Percentiles rank a stretch among this genome's conserved stretches.
Conservation (phyloP, 2,329 filamentous ascomycete species). For the Amesomyces nigricolor region DNA sequence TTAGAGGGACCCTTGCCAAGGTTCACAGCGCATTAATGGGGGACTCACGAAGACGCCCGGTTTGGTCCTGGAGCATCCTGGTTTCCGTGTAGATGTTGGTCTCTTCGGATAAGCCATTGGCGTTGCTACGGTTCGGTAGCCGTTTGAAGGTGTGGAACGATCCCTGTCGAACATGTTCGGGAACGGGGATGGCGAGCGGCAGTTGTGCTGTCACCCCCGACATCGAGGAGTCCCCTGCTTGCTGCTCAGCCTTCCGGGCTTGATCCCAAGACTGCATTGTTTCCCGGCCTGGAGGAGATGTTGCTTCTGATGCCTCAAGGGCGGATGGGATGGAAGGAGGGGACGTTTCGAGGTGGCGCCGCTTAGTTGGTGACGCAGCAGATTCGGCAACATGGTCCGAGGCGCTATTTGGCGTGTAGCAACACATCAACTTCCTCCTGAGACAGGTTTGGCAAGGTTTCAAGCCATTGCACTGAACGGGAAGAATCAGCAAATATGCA, state of each 20-base stretch:
- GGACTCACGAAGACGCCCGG: slow-evolving; percentile 49
- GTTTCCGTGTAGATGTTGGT: slow-evolving; percentile 49
- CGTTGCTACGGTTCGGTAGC: slow-evolving; percentile 35
- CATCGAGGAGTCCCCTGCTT: slow-evolving; percentile 14
- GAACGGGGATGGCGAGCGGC: slow-evolving; percentile 15
- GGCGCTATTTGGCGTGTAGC: slow-evolving; percentile 36
- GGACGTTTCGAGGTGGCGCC: slow-evolving; percentile 31
- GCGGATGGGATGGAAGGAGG: slow-evolving; percentile 21
- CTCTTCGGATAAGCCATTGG: slow-evolving; percentile 48
- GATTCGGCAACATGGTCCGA: slow-evolving; percentile 30
- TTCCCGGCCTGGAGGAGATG: slow-evolving; percentile 16
- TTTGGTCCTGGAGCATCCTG: slow-evolving; percentile 55
- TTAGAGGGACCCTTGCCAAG: slow-evolving; percentile 17
- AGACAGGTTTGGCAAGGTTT: slow-evolving; percentile 54
- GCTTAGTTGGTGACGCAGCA: slow-evolving; percentile 35
- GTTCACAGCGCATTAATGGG: not conserved
- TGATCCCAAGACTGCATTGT: slow-evolving; percentile 23
- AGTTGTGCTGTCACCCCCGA: slow-evolving; percentile 19
- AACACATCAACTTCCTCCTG: slow-evolving; percentile 45
- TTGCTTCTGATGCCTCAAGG: slow-evolving; percentile 17
- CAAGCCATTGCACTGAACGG: slow-evolving; percentile 50
- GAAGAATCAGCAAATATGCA: slow-evolving; percentile 15
- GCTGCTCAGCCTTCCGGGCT: slow-evolving; percentile 14
- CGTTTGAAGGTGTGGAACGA: slow-evolving; percentile 31
- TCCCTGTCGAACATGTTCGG: slow-evolving; percentile 19